phyloP scores from a whole-genome alignment of 2,329 filamentous ascomycete species.

The Podosphaera aphanis region DNA sequence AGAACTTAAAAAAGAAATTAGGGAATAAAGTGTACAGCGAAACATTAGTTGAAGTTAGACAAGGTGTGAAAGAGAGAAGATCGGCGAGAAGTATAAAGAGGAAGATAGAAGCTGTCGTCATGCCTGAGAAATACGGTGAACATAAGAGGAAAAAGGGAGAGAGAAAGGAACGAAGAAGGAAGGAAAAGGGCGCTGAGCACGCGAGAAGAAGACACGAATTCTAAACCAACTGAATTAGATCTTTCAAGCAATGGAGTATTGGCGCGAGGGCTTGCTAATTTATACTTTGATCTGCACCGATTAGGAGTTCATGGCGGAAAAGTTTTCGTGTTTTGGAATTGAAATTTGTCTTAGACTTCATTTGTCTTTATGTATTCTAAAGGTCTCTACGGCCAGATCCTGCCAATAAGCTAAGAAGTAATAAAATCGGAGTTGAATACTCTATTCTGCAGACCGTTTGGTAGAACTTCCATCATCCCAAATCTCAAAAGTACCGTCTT shows the following conservation, averaged over 20 bases:
- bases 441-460: background rate
- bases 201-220: constrained; percentile 19
- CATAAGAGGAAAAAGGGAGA: constrained; percentile 69
- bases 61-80: constrained; percentile 46
- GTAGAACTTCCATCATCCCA: constrained; percentile 41
- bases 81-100: constrained; percentile 61
- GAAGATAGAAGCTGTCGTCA: constrained; percentile 63
- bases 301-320: background rate
- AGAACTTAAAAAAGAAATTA: constrained; percentile 61
- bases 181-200: constrained; percentile 52
- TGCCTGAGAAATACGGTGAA: constrained; percentile 54
- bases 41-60: constrained; percentile 47
- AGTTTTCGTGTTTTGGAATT: background rate
- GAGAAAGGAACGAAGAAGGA: constrained; percentile 61
- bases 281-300: too few relatives aligned
- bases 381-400: background rate
- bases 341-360: background rate
- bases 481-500: constrained; percentile 76
- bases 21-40: constrained; percentile 62
- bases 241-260: background rate
- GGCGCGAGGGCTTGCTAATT: background rate
- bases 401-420: background rate
- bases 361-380: background rate
- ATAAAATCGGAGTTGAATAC: background rate
- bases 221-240: constrained; percentile 2